These are phyloP conservation scores for Tothia fuscella DNA, from an alignment of 2,329 filamentous ascomycete species.

Conservation along the genomic window DNA sequence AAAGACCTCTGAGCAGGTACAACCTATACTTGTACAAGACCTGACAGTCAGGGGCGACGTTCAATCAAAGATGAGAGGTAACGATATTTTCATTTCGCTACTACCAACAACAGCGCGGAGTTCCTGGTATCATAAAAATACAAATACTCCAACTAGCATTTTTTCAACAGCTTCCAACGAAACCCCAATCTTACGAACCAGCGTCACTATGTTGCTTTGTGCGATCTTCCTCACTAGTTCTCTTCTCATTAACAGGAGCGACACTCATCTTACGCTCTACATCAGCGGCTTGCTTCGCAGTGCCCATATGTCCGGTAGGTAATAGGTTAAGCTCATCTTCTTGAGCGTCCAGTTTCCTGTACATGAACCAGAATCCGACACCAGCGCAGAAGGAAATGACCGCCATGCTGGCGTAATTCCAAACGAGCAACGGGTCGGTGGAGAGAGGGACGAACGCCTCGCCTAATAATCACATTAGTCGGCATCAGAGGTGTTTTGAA, in stretches of 20 bases:
- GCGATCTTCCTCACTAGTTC: too few relatives aligned
- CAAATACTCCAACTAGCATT: too few relatives aligned
- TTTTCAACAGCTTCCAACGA: too few relatives aligned
- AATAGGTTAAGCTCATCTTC: conserved; percentile 27
- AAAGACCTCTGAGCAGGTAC: too few relatives aligned
- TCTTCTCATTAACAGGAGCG: background rate
- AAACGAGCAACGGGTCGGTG: conserved; percentile 16
- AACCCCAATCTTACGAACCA: too few relatives aligned
- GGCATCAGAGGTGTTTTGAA: conserved; percentile 8
- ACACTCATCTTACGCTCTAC: conserved; percentile 15
- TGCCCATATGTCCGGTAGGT: conserved; percentile 25
- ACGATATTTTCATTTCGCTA: too few relatives aligned
- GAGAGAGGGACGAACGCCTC: conserved; percentile 15
- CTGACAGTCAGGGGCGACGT: too few relatives aligned
- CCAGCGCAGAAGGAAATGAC: conserved; percentile 24
- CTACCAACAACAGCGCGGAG: too few relatives aligned
- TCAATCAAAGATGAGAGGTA: too few relatives aligned
- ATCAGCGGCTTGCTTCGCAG: conserved; percentile 18
- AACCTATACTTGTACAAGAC: too few relatives aligned
- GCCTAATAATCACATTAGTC: conserved; percentile 3
- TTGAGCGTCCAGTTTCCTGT: conserved; percentile 22
- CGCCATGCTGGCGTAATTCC: conserved; percentile 24
- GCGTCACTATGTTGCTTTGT: too few relatives aligned
- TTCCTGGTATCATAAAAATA: too few relatives aligned
- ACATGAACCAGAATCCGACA: conserved; percentile 21